Evolutionary conservation across 495 filamentous ascomycete genomes (phyloP), one percentile per base, ranked within the genome.

Genomic region (Aspergillus coremiiformis): DNA sequence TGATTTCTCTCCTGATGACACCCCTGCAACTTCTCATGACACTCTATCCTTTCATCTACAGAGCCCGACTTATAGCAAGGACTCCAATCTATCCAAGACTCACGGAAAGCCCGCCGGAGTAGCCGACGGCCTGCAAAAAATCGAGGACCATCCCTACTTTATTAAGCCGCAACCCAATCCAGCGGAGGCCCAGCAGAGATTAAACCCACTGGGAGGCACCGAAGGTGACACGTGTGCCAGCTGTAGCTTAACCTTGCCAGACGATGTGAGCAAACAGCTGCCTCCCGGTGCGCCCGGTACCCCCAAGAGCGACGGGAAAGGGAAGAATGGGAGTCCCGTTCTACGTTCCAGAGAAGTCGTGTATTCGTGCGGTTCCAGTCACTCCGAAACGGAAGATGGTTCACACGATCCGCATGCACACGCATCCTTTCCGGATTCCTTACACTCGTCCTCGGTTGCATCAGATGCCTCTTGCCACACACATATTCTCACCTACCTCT

Each of bases 401-500:
- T 48, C 59, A 26, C 57, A 58, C 52, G 67, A 72, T 22, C 48
- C 60, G 15, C 73, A 73, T 52, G 27, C 54, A 7, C 70, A 73
- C 49, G 58, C 68, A 17, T 75, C 71, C 11, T 66, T 68, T 15
- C 69, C 73, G 1, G 73, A 75, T 11, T 77, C 73, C 12, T 50
- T 74, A 19, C 74, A 64, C 47, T 75, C 72, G 14, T 66, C 72
- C 44, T 77, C 73, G 5, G 61, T 72, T 39, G 64, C 69, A 20
- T 76, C 74, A n/a, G 66, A 72, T 50, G 55, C 66, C 20, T 76
- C 71, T 30, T 78, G 69, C 48, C 91, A 96, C 61, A 83, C 81
- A 1, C 91, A 96, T 61, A 86, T 84, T 35, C 69, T 94, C 32
- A 89, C 89, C 64, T 96, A 93, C 63, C 83, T 90, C 32, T 91